Conservation (phyloP, 1,284 basidiomycete species). For the Agaricales sp. region DNA sequence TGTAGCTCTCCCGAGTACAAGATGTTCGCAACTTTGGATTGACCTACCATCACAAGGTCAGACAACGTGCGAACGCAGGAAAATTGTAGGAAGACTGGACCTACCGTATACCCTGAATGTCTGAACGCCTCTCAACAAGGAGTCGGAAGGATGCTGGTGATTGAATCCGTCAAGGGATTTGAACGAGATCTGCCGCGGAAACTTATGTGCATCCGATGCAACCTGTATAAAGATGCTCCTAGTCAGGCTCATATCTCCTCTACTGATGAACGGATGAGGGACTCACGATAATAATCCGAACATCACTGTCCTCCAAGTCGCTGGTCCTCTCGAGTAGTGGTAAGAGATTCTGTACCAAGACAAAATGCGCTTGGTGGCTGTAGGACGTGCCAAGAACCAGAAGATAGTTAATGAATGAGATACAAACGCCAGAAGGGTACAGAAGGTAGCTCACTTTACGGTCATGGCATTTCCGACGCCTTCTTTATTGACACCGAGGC, state of each 20-base stretch:
- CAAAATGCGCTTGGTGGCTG: conserved; percentile 18
- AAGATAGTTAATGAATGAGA: not conserved
- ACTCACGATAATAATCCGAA: conserved; percentile 19
- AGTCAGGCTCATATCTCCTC: not conserved
- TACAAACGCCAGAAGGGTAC: not conserved
- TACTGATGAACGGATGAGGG: too few relatives aligned
- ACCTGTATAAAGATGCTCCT: too few relatives aligned
- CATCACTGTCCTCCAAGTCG: conserved; percentile 14
- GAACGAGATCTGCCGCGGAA: not conserved
- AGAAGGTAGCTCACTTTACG: conserved; percentile 16
- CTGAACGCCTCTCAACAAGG: not conserved
- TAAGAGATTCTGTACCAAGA: conserved; percentile 16
- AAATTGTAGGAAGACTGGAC: too few relatives aligned
- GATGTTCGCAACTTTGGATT: not conserved
- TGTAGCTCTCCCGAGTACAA: not conserved
- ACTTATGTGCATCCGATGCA: not conserved
- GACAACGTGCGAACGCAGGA: too few relatives aligned
- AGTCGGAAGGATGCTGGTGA: not conserved
- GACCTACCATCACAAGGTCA: too few relatives aligned
- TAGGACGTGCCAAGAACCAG: too few relatives aligned
- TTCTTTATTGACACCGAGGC: not conserved
- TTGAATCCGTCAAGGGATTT: not conserved
- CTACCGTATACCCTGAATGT: too few relatives aligned
- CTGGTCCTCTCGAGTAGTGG: conserved; percentile 17
- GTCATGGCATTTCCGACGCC: conserved; percentile 16